Percentiles rank a stretch among this genome's conserved stretches.
These are phyloP conservation scores for Penicillium cinerascens DNA, from an alignment of 495 filamentous ascomycete genomes.

Conservation along the genomic window DNA sequence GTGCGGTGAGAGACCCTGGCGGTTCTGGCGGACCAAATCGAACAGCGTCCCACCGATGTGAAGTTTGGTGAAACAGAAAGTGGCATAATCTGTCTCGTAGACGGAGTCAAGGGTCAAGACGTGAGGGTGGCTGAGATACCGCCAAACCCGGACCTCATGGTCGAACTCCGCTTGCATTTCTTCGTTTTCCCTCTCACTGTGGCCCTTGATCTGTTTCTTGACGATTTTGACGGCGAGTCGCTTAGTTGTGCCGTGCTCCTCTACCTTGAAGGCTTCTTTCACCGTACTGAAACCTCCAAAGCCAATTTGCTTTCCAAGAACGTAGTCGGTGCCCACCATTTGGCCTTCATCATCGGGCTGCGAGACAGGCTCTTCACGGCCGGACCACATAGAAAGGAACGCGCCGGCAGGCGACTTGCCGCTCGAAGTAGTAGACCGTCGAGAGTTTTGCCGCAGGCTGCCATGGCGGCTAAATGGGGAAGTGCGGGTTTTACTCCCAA, in stretches of 20 bases:
- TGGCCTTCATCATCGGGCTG: constrained; percentile 69
- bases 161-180: constrained; percentile 69
- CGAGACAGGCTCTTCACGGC: constrained; percentile 37
- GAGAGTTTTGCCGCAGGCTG: constrained; percentile 39
- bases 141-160: constrained; percentile 70
- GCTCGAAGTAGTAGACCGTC: constrained; percentile 45
- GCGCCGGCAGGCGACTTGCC: constrained; percentile 53
- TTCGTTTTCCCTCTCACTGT: constrained; percentile 62
- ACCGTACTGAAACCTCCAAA: constrained; percentile 69
- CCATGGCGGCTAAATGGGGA: constrained; percentile 39
- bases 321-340: constrained; percentile 67
- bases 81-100: constrained; percentile 67
- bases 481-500: constrained; percentile 42
- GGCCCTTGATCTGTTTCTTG: constrained; percentile 54
- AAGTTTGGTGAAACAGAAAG: constrained; percentile 70
- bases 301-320: constrained; percentile 68
- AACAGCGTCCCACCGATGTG: constrained; percentile 68
- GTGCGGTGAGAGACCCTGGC: constrained; percentile 48
- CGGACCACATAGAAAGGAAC: constrained; percentile 58
- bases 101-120: constrained; percentile 64
- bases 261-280: constrained; percentile 68
- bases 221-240: constrained; percentile 70
- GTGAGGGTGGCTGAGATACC: constrained; percentile 63
- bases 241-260: constrained; percentile 48
- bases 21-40: constrained; percentile 60